Base-by-base conservation (phyloP, 2,329 filamentous ascomycete genomes). In the Colletotrichum agaves region DNA sequence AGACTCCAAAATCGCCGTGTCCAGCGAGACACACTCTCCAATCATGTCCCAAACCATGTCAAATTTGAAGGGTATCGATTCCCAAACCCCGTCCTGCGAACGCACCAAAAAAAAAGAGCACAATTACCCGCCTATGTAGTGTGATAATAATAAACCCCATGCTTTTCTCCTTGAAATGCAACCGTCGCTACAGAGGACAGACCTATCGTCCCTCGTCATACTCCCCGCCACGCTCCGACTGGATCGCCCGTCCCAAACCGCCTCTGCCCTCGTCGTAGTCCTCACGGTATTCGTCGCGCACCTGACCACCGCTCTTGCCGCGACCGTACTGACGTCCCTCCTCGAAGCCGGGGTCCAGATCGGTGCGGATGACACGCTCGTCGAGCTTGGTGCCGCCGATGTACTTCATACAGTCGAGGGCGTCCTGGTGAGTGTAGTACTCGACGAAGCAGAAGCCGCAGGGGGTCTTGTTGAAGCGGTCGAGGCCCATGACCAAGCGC, bases 371-470 rank as follows among this genome's bases (percentile, higher is more conserved):
- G 76, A 99, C 91, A 74, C 96, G 90, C 85, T 99, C 96, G 79
- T 99, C 96, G 50, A 99, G 88, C 84, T 99, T 99, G 39, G 96
- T 99, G 65, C 96, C 96, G 63, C 96, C 96, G 75, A 99, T 91
- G 78, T 98, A 99, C 82, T 98, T 99, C 90, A 99, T 91, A 81
- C 95, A 98, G 79, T 99, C 96, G 56, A 99, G 87, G 8, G 96
- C 96, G 79, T 99, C 96, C 77, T 97, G 91, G 79, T 98, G 96
- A 33, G 91, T 98, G 84, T 98, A 98, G 83, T 99, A 99, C 82
- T 99, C 96, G 75, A 99, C 96, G 77, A 99, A 99, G 85, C 96
- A 99, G 85, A 99, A 99, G 44, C 96, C 96, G 80, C 96, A 99
- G 1, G 96, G 96, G 0, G 96, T 99, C 84, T 99, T 99, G 80